Evolutionary conservation across 441 rosid genomes (phyloP).

Genomic region (Eruca vesicaria): DNA sequence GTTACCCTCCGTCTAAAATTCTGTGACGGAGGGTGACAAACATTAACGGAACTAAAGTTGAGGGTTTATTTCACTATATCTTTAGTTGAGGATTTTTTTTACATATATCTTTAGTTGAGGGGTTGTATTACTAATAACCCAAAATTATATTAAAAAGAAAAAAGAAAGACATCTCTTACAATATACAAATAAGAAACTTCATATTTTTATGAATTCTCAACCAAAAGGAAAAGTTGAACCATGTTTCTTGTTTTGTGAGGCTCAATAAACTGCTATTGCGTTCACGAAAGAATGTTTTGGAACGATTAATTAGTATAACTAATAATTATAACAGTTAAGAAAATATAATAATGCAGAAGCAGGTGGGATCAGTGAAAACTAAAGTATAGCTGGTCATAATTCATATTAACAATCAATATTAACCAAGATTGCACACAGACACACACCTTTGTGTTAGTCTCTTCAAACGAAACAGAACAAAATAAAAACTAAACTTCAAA

Average conservation of each 20-base stretch:
- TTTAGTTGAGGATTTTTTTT: too few relatives aligned
- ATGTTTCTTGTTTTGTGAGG: neutral
- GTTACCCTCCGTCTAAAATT: too few relatives aligned
- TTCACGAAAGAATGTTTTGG: neutral
- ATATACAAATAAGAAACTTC: constrained; percentile 1
- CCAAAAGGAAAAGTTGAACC: neutral
- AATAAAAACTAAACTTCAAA: neutral
- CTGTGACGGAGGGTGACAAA: too few relatives aligned
- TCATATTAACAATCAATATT: neutral
- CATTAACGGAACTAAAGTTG: too few relatives aligned
- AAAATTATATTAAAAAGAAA: neutral
- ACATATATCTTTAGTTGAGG: too few relatives aligned
- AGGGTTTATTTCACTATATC: too few relatives aligned
- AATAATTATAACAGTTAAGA: neutral
- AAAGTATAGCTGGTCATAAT: neutral
- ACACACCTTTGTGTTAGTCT: neutral
- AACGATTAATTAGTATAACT: too few relatives aligned
- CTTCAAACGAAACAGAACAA: neutral
- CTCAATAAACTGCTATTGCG: neutral
- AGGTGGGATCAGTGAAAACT: neutral
- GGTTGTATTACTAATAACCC: too few relatives aligned
- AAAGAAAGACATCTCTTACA: neutral
- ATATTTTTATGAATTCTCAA: neutral
- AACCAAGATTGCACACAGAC: neutral
- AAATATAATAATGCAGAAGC: neutral